These are phyloP conservation scores for Ballota nigra DNA, from an alignment of 257 asterid species.

Conservation along the genomic window DNA sequence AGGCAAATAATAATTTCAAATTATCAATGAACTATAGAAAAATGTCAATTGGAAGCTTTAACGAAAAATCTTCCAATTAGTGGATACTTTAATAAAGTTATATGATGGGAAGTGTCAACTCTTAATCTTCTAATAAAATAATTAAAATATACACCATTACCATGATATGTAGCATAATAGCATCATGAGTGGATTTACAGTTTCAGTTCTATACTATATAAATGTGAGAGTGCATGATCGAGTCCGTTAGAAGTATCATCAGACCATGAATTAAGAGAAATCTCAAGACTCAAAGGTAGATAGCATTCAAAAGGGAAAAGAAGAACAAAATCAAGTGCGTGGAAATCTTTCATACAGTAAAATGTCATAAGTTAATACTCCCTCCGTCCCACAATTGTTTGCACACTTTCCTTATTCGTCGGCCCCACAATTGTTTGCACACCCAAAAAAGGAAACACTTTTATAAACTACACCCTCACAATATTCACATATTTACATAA, in stretches of 20 bases:
- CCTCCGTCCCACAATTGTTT: too few species aligned
- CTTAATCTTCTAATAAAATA: neutral
- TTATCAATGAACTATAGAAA: neutral
- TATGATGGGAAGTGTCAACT: too few species aligned
- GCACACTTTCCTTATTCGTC: too few species aligned
- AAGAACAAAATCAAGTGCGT: neutral
- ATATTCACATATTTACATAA: too few species aligned
- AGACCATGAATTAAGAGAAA: slow-evolving; percentile 1
- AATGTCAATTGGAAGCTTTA: neutral
- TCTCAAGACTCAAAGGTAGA: neutral
- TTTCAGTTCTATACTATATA: neutral
- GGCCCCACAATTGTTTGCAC: too few species aligned
- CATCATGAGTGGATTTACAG: neutral
- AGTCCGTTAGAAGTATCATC: neutral
- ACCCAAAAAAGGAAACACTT: too few species aligned
- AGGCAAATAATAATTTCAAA: neutral
- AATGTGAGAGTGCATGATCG: neutral
- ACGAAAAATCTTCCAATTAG: neutral
- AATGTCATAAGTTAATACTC: neutral
- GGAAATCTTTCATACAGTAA: neutral
- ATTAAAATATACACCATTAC: neutral
- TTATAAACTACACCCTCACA: too few species aligned
- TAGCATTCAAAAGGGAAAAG: neutral
- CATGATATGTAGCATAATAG: neutral
- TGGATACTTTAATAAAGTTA: neutral